A percentile compares a stretch with the other conserved stretches of the same genome.
Evolutionary conservation across 2,329 filamentous ascomycete species (phyloP).

Genomic region (Paramyrothecium sp.): DNA sequence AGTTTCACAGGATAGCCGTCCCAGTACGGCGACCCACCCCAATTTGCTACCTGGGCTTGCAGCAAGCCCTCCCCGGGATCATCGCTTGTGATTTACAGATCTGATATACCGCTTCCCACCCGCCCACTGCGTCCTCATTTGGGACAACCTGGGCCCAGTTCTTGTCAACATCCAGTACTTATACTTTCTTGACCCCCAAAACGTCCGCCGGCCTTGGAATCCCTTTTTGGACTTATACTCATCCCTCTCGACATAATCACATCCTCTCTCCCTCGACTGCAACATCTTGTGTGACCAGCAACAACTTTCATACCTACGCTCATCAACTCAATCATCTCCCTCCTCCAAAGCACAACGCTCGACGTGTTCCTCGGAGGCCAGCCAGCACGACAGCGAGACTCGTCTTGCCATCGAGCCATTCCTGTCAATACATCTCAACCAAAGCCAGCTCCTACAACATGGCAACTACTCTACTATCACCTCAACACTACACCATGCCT

Average conservation of each 20-base stretch:
- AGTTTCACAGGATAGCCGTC: background rate
- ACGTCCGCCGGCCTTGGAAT: background rate
- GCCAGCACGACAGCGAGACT: background rate
- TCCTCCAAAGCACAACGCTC: background rate
- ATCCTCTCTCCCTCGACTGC: background rate
- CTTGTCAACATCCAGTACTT: constrained; percentile 15
- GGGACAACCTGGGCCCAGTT: constrained; percentile 16
- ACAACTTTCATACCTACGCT: background rate
- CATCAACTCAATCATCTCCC: background rate
- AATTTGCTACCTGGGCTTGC: constrained; percentile 1
- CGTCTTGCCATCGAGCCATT: too few relatives aligned
- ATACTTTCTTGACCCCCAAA: constrained; percentile 17
- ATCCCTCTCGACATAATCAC: background rate
- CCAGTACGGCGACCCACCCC: constrained; percentile 11
- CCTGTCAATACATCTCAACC: background rate
- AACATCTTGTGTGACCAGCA: background rate
- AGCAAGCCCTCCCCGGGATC: constrained; percentile 10
- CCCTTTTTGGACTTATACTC: background rate
- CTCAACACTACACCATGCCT: constrained; percentile 13
- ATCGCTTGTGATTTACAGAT: constrained; percentile 21
- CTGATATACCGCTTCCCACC: constrained; percentile 23
- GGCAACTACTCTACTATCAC: constrained; percentile 28
- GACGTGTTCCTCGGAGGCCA: background rate
- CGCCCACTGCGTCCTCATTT: constrained; percentile 24
- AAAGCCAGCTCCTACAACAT: background rate